phyloP scores from a whole-genome alignment of 176 grass and related monocot species.

The Triticum urartu region DNA sequence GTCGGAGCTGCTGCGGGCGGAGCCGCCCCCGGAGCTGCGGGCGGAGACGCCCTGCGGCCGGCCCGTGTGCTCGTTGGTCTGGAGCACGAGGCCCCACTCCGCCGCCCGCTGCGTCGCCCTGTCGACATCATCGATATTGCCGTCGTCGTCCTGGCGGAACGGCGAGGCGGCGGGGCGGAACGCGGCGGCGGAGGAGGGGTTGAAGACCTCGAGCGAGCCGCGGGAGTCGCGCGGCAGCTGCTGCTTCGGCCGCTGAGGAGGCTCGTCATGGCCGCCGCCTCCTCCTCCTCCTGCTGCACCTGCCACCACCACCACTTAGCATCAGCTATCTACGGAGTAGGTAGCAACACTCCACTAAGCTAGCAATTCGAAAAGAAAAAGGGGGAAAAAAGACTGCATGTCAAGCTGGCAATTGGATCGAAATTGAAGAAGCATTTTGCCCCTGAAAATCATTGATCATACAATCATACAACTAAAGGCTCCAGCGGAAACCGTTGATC shows the following conservation, averaged over 20 bases:
- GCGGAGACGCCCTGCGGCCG: constrained; percentile 57
- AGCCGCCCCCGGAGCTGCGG: constrained; percentile 42
- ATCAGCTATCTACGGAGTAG: not conserved
- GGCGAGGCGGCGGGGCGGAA: constrained; percentile 26
- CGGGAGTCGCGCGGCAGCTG: constrained; percentile 73
- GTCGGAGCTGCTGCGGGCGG: constrained; percentile 10
- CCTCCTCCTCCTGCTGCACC: not conserved
- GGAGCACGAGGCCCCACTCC: constrained; percentile 90
- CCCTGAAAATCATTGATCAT: not conserved
- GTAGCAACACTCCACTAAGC: not conserved
- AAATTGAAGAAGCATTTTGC: not conserved
- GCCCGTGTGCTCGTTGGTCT: constrained; percentile 80
- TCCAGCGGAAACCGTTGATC: not conserved
- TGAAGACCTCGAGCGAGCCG: constrained; percentile 85
- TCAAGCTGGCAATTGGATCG: not conserved
- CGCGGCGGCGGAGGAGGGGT: constrained; percentile 32
- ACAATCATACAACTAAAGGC: not conserved
- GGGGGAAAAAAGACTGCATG: too few species aligned
- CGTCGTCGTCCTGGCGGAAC: not conserved
- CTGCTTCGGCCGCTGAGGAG: not conserved
- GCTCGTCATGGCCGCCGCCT: not conserved
- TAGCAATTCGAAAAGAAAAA: too few species aligned
- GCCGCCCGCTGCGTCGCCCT: constrained; percentile 62
- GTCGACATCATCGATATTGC: constrained; percentile 33
- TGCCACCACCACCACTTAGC: not conserved